Base-by-base conservation (phyloP, 176 grass and related monocot genomes). In the bread wheat (Triticum aestivum) region DNA sequence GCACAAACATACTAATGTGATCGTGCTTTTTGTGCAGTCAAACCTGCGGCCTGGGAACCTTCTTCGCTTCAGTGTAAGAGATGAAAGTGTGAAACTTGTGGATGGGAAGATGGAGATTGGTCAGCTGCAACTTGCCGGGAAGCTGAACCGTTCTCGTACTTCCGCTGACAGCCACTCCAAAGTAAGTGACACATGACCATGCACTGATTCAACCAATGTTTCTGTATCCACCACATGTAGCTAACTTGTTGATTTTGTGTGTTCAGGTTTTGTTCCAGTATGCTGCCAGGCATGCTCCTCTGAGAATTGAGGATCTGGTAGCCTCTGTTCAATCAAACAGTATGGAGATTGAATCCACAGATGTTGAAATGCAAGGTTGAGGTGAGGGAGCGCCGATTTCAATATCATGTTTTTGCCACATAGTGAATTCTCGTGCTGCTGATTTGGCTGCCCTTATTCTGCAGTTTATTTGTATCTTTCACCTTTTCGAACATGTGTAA, bases 101-200 rank as follows among this genome's bases (percentile, higher is more conserved):
- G 93, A 96, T 83, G 97, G 94, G 70, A 94, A 94, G 85, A 82
- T 94, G 68, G 90, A 92, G 47, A 89, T 98, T 8, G 24, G 86
- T 64, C 76, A 92, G 49, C 83, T 98, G 47, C 91, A 90, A 65
- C 92, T 96, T 82, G 84, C 92, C 21, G 92, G 84, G 38, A 96
- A 88, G 85, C 18, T 87, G 9, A 96, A 96, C 29, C 96, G 85
- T 66, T 87, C 82, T 69, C 93, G 96, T 26, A 90, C 82, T 74
- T 96, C 94, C 90, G 88, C 96, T 56, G 96, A 98, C 80, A 96
- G 88, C 82, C 90, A 94, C 80, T 98, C 96, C 6, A 98, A 98
- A 92, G 96, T 96, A 84, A 92, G 82, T 83, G 47, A 37, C 24
- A 17, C n/a, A 71, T 69, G 42, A 56, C 61, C 75, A 34, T 65